Base-by-base conservation (phyloP, 2,329 filamentous ascomycete genomes). In the Gyromitra esculenta region DNA sequence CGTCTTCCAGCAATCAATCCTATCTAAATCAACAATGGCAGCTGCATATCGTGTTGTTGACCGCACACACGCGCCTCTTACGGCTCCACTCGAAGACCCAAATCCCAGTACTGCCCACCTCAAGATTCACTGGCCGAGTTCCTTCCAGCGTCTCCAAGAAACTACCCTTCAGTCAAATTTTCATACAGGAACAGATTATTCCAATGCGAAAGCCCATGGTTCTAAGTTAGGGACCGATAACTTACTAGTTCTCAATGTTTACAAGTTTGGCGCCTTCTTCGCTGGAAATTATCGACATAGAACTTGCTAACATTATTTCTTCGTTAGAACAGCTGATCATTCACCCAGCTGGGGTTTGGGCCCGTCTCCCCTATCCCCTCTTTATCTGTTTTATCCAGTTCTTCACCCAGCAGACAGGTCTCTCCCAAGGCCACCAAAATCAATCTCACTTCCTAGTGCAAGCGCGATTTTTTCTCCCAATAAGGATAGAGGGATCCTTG, bases 31-130 rank as follows among this genome's bases (percentile, higher is more conserved):
- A 59, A 56, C 35, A 31, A 77, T 77, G 75, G 75, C 75, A 35
- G 75, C 62, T 31, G 75, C 75, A 9, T 77, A 77, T 39, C 65
- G 75, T 50, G 64, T 67, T 25, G 31, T 70, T 5, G 75, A 77
- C 15, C 75, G 75, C n/a, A 52, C 62, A 4, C 75, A 77, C n/a
- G 35, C 64, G 8, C 75, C 75, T 18, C 63, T 77, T 8, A 54
- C 54, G 9, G 57, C 64, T 31, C 75, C 75, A 1, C 43, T 77
- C 2, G 65, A 75, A 11, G 75, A 77, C 18, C 56, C 50, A 9
- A 75, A 75, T 39, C 56, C 71, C 0, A 39, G 18, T 3, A 75
- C 56, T 0, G 75, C 75, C 13, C 75, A 77, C 48, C 50, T 75
- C 6, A 77, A 77, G 8, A 31, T 69, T 5, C 45, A 77, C 6